Percentiles rank a stretch among this genome's conserved stretches.
phyloP scores from a whole-genome alignment of 805 yeast species.

The Pichia scutulata region DNA sequence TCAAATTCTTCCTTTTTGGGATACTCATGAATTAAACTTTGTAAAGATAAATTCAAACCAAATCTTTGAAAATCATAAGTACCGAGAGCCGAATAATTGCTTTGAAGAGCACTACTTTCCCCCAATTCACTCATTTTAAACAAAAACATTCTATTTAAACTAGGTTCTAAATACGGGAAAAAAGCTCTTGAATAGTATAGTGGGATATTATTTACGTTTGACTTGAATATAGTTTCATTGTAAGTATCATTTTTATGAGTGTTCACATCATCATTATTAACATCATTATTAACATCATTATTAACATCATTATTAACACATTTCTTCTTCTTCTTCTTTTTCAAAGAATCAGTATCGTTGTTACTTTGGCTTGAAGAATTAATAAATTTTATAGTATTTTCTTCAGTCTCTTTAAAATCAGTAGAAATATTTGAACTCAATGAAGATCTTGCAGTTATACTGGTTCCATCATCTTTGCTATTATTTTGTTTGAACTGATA shows the following conservation, averaged over 20 bases:
- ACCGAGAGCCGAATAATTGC: slow-evolving; percentile 1
- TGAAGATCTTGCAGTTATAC: not conserved
- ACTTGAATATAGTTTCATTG: not conserved
- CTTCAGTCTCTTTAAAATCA: not conserved
- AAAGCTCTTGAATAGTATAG: slow-evolving; percentile 13
- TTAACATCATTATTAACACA: too few relatives aligned
- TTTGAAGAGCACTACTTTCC: not conserved
- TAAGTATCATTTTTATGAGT: not conserved
- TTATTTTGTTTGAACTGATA: slow-evolving; percentile 6
- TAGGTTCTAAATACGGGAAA: slow-evolving; percentile 11
- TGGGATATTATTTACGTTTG: slow-evolving; percentile 3
- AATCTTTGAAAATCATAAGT: slow-evolving; percentile 5
- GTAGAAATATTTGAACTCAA: not conserved
- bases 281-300: not conserved
- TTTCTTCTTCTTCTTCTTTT: not conserved
- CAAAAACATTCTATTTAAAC: slow-evolving; percentile 9
- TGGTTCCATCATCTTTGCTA: not conserved
- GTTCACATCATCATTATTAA: not conserved
- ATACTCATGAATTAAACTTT: slow-evolving; percentile 4
- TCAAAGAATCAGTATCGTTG: not conserved
- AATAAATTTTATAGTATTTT: not conserved
- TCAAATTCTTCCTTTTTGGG: slow-evolving; percentile 10
- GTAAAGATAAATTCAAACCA: not conserved
- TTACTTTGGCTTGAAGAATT: not conserved
- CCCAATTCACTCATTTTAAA: slow-evolving; percentile 10